Conservation (phyloP, 1,139 yeast genomes). For the Geotrichum aggregatum region DNA sequence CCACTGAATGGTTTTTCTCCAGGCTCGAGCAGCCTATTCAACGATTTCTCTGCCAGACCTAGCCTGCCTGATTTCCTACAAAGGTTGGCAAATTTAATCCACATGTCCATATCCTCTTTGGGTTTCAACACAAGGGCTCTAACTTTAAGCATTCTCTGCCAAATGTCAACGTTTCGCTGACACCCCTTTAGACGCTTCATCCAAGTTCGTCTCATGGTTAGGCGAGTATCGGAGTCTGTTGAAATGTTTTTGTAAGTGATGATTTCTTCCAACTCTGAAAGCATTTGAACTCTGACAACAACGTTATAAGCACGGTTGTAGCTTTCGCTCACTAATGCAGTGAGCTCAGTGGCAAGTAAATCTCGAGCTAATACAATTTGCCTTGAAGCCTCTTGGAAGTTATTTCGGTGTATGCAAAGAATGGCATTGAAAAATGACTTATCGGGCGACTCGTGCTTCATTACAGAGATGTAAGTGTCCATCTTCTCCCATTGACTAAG, state of each 20-base stretch:
- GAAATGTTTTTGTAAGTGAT: constrained; percentile 83
- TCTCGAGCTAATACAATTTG: constrained; percentile 86
- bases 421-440: constrained; percentile 92
- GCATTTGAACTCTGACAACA: constrained; percentile 93
- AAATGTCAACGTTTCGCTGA: constrained; percentile 93
- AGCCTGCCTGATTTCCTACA: constrained; percentile 91
- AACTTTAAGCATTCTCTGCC: constrained; percentile 95
- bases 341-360: constrained; percentile 82
- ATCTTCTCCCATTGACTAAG: constrained; percentile 94
- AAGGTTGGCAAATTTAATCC: constrained; percentile 96
- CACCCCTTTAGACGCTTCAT: constrained; percentile 87
- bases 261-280: constrained; percentile 93
- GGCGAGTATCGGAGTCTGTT: constrained; percentile 65
- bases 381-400: constrained; percentile 73
- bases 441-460: constrained; percentile 91
- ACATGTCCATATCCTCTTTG: constrained; percentile 94
- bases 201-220: constrained; percentile 87
- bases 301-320: constrained; percentile 96
- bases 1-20: constrained; percentile 56
- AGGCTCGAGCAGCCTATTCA: constrained; percentile 64
- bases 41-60: constrained; percentile 87
- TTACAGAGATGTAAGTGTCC: constrained; percentile 84
- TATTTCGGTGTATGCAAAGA: constrained; percentile 75
- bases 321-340: constrained; percentile 92
- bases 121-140: constrained; percentile 92